Percentiles rank a stretch among this genome's conserved stretches.
Conservation (phyloP, 2,329 filamentous ascomycete species). For the Fusarium pseudocircinatum region DNA sequence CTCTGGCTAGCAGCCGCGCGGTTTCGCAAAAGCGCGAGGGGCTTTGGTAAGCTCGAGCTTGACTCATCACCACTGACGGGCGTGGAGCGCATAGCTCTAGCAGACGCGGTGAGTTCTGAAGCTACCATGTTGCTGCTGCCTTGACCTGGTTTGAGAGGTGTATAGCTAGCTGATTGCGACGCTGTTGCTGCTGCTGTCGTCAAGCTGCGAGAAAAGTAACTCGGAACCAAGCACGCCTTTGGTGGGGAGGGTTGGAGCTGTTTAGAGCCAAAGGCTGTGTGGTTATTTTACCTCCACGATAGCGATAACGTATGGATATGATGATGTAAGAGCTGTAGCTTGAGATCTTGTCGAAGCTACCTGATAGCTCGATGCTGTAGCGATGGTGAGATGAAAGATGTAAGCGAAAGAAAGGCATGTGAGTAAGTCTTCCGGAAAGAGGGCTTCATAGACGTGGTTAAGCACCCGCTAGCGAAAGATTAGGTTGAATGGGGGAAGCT, state of each 20-base stretch:
- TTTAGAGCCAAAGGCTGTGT: background rate
- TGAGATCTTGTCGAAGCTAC: background rate
- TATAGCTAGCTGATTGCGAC: background rate
- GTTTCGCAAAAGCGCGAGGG: conserved; percentile 47
- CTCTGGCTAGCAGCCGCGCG: conserved; percentile 54
- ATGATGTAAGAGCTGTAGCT: conserved; percentile 30
- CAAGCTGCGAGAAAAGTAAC: conserved; percentile 2
- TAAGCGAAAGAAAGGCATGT: conserved; percentile 9
- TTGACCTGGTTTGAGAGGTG: background rate
- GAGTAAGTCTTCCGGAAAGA: conserved; percentile 4
- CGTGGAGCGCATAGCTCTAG: conserved; percentile 46
- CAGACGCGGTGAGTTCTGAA: conserved; percentile 51
- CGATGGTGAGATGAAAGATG: background rate
- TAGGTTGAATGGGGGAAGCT: conserved; percentile 25
- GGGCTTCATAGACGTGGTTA: conserved; percentile 9
- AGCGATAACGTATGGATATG: conserved; percentile 12
- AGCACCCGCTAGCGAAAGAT: conserved; percentile 13
- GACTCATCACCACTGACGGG: conserved; percentile 36
- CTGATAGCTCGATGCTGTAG: background rate
- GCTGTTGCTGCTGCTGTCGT: conserved; percentile 11
- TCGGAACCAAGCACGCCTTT: conserved; percentile 6
- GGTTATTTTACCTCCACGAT: conserved; percentile 4
- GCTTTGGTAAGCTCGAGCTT: conserved; percentile 27
- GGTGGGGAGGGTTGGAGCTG: conserved; percentile 15
- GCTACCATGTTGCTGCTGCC: conserved; percentile 47